Evolutionary conservation across 148 eudicot genomes (phyloP), one percentile per base, ranked within the genome.

Genomic region (Bassia scoparia): DNA sequence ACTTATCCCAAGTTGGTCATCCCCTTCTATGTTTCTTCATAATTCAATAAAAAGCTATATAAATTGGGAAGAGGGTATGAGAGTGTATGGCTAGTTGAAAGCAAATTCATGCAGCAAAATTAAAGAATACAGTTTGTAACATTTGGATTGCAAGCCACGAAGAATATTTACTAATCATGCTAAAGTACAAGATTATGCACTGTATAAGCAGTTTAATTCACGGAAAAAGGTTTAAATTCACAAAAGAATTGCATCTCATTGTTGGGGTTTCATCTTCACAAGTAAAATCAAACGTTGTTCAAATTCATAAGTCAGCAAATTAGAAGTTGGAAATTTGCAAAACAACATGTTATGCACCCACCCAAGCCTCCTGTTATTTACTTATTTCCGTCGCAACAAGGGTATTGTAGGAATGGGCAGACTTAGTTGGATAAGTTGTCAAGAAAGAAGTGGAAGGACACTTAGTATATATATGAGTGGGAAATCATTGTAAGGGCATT

Each of bases 401-500:
- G 17, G 26, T 16, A 37, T 66, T 37, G 35, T 44, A 37, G 23
- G 24, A 21, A 68, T 41, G 23, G 41, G 53, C 67, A 62, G 71
- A 75, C 79, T 75, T 71, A 80, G 79, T 55, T 20, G 68, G 60
- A 24, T 3, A 56, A 33, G 55, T 11, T 44, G 82, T 75, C 2
- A n/a, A n/a, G n/a, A n/a, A n/a, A n/a, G n/a, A n/a, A n/a, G n/a
- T n/a, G n/a, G n/a, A n/a, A n/a, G n/a, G n/a, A n/a, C n/a, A n/a
- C n/a, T n/a, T n/a, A n/a, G n/a, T n/a, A n/a, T n/a, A n/a, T n/a
- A n/a, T n/a, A n/a, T n/a, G n/a, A n/a, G n/a, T n/a, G n/a, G n/a
- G n/a, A n/a, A n/a, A n/a, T n/a, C n/a, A n/a, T n/a, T n/a, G n/a
- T n/a, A n/a, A n/a, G n/a, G n/a, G n/a, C n/a, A n/a, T n/a, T n/a